Evolutionary conservation across 441 rosid genomes (phyloP), one percentile per base, ranked within the genome.

Genomic region (Populus hybrid): DNA sequence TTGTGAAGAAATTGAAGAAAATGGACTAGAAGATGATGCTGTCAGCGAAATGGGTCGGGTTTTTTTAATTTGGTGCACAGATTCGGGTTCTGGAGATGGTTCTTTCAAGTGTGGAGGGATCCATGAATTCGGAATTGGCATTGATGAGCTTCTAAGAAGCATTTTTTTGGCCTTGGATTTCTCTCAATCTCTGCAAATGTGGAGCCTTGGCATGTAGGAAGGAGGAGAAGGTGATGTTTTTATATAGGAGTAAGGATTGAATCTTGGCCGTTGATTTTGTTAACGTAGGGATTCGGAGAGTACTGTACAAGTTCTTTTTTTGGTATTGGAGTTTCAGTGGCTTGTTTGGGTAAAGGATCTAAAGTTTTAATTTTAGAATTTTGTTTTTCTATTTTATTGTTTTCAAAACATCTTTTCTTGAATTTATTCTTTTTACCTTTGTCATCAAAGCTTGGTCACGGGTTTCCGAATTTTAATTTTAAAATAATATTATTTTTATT

Each of bases 121-220:
- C 90, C 91, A 84, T 9, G 98, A 86, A 21, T 86, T 84, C 23
- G 85, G 85, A 40, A 91, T 0, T 24, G 97, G 96, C 32, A 91
- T 87, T 32, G 98, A 94, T 10, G 96, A 80, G 73, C 94, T 90
- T n/a, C 96, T 81, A 19, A 94, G 67, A 59, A 94, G 91, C 98
- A 94, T 92, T 23, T 73, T 78, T 66, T 3, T 21, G 46, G 30
- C 34, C 19, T 50, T n/a, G 3, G 5, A 26, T 12, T 12, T 23
- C 26, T 76, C 30, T 50, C 19, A 3, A 32, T 9, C 14, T 28
- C 57, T 50, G 57, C 57, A 14, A 46, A 14, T 1, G 19, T 14
- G 1, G 19, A 50, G 57, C 0, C 57, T 50, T 50, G 57, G 57
- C 57, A 50, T 50, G 57, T 50, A 2, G 1, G 6, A 3, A 4